phyloP scores from a whole-genome alignment of 2,329 filamentous ascomycete genomes.

The Davidsoniella neocaledoniae region DNA sequence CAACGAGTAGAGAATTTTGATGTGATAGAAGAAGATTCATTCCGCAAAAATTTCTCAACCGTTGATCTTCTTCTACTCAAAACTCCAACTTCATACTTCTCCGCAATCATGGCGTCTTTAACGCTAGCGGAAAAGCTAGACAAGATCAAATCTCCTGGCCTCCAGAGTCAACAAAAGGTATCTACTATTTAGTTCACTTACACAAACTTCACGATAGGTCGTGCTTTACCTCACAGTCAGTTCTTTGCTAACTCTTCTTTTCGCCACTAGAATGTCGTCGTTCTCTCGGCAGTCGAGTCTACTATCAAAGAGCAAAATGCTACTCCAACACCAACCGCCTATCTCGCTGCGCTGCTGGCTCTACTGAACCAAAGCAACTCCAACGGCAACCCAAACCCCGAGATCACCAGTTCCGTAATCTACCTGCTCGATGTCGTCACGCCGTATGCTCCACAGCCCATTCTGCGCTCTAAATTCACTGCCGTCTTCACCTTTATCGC shows the following conservation, averaged over 20 bases:
- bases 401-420: conserved; percentile 70
- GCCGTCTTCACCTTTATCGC: conserved; percentile 79
- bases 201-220: too few species aligned
- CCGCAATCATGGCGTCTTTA: conserved; percentile 28
- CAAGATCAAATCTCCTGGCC: conserved; percentile 92
- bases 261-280: conserved; percentile 51
- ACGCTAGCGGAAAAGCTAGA: conserved; percentile 76
- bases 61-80: not conserved
- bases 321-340: conserved; percentile 69
- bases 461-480: conserved; percentile 87
- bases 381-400: conserved; percentile 56
- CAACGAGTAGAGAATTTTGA: conserved; percentile 1
- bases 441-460: conserved; percentile 63
- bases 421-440: conserved; percentile 92
- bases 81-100: conserved; percentile 13
- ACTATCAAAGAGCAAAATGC: conserved; percentile 80
- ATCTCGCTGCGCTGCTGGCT: conserved; percentile 88
- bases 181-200: not conserved
- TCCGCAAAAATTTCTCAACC: not conserved
- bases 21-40: not conserved
- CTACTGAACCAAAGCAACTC: conserved; percentile 64
- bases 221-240: not conserved
- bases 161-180: conserved; percentile 89
- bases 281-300: conserved; percentile 82
- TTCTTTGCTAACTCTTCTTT: not conserved